Evolutionary conservation across 768 basidiomycete genomes (phyloP).

Genomic region (Amyloporia xantha): DNA sequence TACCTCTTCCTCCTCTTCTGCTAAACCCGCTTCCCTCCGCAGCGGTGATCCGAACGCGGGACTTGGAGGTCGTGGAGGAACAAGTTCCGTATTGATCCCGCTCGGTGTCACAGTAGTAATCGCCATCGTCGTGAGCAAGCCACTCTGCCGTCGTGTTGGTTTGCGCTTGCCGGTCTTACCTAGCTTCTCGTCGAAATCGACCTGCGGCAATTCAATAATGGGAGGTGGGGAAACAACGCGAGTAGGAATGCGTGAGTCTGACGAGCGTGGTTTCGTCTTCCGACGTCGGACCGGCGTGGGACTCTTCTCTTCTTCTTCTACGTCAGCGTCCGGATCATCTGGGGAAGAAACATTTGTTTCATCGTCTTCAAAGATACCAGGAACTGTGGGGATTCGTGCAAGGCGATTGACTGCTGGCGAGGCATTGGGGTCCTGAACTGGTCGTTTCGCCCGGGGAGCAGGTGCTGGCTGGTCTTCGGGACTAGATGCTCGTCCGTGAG

Average conservation of each 20-base stretch:
- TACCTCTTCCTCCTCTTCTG: constrained; percentile 51
- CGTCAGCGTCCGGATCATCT: constrained; percentile 30
- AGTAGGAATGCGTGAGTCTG: constrained; percentile 42
- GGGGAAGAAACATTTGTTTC: constrained; percentile 38
- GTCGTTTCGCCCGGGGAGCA: constrained; percentile 45
- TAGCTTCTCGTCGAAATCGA: constrained; percentile 28
- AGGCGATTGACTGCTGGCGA: constrained; percentile 50
- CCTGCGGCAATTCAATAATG: constrained; percentile 14
- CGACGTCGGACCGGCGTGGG: constrained; percentile 32
- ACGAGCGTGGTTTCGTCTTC: constrained; percentile 42
- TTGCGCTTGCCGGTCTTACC: constrained; percentile 28
- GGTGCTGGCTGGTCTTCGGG: constrained; percentile 36
- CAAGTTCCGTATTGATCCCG: constrained; percentile 27
- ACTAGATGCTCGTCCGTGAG: constrained; percentile 17
- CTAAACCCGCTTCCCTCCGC: constrained; percentile 47
- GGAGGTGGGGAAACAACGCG: constrained; percentile 34
- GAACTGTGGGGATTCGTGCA: constrained; percentile 59
- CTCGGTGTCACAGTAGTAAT: constrained; percentile 23
- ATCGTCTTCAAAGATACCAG: constrained; percentile 63
- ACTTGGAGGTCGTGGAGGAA: constrained; percentile 52
- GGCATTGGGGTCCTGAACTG: constrained; percentile 32
- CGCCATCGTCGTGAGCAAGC: constrained; percentile 42
- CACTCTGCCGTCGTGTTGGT: constrained; percentile 39
- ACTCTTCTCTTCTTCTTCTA: constrained; percentile 29
- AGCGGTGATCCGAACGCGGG: constrained; percentile 63